Conservation (phyloP, 2,329 filamentous ascomycete species). For the Aureobasidium sp. region DNA sequence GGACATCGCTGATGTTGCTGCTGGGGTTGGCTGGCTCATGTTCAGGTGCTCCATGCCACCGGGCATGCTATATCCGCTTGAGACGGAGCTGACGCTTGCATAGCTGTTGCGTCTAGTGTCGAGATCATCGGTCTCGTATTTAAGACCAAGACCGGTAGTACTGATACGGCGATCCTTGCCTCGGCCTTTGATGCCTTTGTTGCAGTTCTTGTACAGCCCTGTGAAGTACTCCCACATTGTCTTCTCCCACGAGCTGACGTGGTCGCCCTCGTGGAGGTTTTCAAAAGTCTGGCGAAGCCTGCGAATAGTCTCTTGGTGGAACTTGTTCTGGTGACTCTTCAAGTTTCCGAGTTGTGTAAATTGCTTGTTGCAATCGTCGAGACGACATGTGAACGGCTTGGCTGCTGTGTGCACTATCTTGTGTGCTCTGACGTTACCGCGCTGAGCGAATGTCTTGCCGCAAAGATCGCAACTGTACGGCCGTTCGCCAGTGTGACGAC, state of each 20-base stretch:
- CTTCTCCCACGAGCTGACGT: conserved; percentile 61
- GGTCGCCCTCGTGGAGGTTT: conserved; percentile 52
- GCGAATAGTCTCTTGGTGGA: conserved; percentile 69
- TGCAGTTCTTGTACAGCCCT: conserved; percentile 90
- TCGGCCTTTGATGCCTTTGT: conserved; percentile 95
- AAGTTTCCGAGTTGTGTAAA: conserved; percentile 90
- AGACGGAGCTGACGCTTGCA: conserved; percentile 5
- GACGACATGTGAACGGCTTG: conserved; percentile 72
- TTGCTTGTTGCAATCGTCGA: conserved; percentile 78
- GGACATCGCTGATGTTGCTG: background rate
- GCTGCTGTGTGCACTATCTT: conserved; percentile 69
- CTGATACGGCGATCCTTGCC: conserved; percentile 72
- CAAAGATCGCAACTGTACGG: conserved; percentile 76
- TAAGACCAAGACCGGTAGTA: conserved; percentile 21
- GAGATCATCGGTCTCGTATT: conserved; percentile 3
- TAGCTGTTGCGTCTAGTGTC: conserved; percentile 15
- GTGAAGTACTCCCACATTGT: conserved; percentile 81
- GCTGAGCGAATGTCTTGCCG: conserved; percentile 75
- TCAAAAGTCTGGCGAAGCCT: conserved; percentile 66
- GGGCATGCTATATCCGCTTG: conserved; percentile 11
- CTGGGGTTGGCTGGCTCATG: background rate
- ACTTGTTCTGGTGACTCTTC: conserved; percentile 95
- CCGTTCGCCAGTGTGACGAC: conserved; percentile 79
- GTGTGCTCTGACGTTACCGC: conserved; percentile 79
- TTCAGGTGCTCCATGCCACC: conserved; percentile 2